Evolutionary conservation across 2,329 filamentous ascomycete genomes (phyloP), one percentile per base, ranked within the genome.

Genomic region (Neofusicoccum umdonicola): DNA sequence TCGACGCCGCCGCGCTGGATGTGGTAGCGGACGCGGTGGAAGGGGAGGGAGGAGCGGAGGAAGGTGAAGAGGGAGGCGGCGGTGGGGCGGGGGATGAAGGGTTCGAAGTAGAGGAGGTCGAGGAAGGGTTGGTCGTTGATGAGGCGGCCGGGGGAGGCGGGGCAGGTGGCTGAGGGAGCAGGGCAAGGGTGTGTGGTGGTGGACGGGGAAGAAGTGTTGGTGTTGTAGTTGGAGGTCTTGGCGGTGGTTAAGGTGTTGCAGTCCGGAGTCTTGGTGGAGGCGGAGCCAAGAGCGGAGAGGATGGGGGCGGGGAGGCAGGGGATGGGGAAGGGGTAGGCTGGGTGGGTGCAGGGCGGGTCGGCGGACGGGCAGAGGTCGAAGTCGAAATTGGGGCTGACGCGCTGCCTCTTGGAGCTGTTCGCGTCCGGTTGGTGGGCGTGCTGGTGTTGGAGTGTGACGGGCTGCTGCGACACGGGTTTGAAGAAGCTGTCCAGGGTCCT

Each of bases 101-200:
- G 90, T 70, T 91, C 84, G 73, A 89, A 93, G 76, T 91, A 91
- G 8, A 93, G 77, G 0, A 94, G 81, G 72, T 93, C 89, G 0
- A 93, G 82, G 67, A 93, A 85, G 0, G 86, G 84, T 70, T 90
- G 87, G 71, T 92, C 82, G 69, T 87, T 86, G 68, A 93, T 88
- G 2, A 73, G 70, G 51, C 78, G 82, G 1, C 83, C 85, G 66
- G 85, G 80, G 19, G 81, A 77, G 0, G 83, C 82, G 5, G 88
- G 87, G 31, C 74, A 74, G 47, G 75, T 74, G 12, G 51, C n/a
- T 19, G 15, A 3, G 57, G 47, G 3, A 22, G 13, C 17, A n/a
- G 45, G 19, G 15, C 2, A 3, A 12, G 7, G 35, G 35, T 39
- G 4, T n/a, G 41, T 31, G 3, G 13, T 13, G 48, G 6, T 7